phyloP scores from a whole-genome alignment of 306 rosid genomes.

The Vachellia collinsii region DNA sequence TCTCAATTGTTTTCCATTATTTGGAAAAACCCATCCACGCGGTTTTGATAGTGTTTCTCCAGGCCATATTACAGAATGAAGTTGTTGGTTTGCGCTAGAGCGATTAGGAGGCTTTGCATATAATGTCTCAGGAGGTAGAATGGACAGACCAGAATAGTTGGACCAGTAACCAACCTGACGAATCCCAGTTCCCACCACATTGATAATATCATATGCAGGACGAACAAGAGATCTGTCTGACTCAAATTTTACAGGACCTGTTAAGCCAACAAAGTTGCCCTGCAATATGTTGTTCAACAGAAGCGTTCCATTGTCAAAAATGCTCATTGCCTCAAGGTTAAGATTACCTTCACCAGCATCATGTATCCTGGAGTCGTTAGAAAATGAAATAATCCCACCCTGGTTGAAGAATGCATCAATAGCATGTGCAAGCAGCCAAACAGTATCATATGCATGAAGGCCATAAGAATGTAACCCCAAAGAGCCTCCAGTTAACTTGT shows the following conservation, averaged over 20 bases:
- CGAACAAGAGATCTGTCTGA: slow-evolving; percentile 60
- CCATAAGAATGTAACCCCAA: slow-evolving; percentile 86
- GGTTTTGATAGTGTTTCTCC: slow-evolving; percentile 79
- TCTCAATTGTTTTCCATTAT: slow-evolving; percentile 72
- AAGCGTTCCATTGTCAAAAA: slow-evolving; percentile 74
- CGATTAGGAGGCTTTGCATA: slow-evolving; percentile 77
- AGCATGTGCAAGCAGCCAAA: slow-evolving; percentile 84
- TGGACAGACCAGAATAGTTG: slow-evolving; percentile 89
- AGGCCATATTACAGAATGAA: slow-evolving; percentile 82
- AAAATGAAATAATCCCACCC: slow-evolving; percentile 69
- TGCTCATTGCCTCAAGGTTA: slow-evolving; percentile 82
- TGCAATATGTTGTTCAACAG: slow-evolving; percentile 67
- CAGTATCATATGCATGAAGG: slow-evolving; percentile 86
- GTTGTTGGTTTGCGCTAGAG: slow-evolving; percentile 68
- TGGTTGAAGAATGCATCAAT: slow-evolving; percentile 69
- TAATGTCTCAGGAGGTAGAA: slow-evolving; percentile 73
- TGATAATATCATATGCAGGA: slow-evolving; percentile 83
- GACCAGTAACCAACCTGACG: slow-evolving; percentile 89
- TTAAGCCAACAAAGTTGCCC: slow-evolving; percentile 70
- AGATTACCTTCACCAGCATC: slow-evolving; percentile 49
- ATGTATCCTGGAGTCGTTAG: slow-evolving; percentile 63
- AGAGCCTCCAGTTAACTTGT: slow-evolving; percentile 67
- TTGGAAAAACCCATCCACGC: slow-evolving; percentile 98
- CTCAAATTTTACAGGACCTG: slow-evolving; percentile 70
- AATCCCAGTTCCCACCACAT: slow-evolving; percentile 78